phyloP scores from a whole-genome alignment of 1,284 basidiomycete genomes.

The Ustilago lituana region DNA sequence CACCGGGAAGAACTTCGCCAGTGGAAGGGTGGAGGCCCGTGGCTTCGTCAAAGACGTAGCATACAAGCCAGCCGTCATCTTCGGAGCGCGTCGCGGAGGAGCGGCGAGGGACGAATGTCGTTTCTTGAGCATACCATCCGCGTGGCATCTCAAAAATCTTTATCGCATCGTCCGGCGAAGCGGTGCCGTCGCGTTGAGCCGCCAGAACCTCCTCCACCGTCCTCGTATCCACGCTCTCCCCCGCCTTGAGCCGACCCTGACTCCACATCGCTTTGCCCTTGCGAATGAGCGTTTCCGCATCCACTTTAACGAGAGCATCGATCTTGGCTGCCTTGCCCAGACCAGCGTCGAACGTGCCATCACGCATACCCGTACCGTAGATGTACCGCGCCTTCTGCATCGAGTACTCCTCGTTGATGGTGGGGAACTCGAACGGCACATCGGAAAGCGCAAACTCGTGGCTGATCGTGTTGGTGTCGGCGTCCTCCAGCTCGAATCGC shows the following conservation, averaged over 20 bases:
- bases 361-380: slow-evolving; percentile 65
- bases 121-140: slow-evolving; percentile 70
- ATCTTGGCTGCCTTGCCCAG: slow-evolving; percentile 70
- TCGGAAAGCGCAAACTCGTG: slow-evolving; percentile 69
- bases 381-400: slow-evolving; percentile 69
- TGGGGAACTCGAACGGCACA: slow-evolving; percentile 71
- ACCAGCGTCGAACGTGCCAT: slow-evolving; percentile 69
- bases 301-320: slow-evolving; percentile 70
- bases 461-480: slow-evolving; percentile 49
- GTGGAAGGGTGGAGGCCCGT: slow-evolving; percentile 63
- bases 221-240: slow-evolving; percentile 67
- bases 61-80: slow-evolving; percentile 70
- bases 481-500: slow-evolving; percentile 63
- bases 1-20: slow-evolving; percentile 66
- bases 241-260: slow-evolving; percentile 38
- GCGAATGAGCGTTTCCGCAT: slow-evolving; percentile 67
- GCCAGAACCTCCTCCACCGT: slow-evolving; percentile 67
- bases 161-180: slow-evolving; percentile 44
- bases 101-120: slow-evolving; percentile 69
- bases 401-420: slow-evolving; percentile 65
- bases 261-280: slow-evolving; percentile 61
- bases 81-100: too few species aligned
- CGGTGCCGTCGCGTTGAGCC: slow-evolving; percentile 51
- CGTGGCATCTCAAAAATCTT: slow-evolving; percentile 69
- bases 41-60: slow-evolving; percentile 70